phyloP scores from a whole-genome alignment of 2,329 filamentous ascomycete species.

The Phialemonium atrogriseum region DNA sequence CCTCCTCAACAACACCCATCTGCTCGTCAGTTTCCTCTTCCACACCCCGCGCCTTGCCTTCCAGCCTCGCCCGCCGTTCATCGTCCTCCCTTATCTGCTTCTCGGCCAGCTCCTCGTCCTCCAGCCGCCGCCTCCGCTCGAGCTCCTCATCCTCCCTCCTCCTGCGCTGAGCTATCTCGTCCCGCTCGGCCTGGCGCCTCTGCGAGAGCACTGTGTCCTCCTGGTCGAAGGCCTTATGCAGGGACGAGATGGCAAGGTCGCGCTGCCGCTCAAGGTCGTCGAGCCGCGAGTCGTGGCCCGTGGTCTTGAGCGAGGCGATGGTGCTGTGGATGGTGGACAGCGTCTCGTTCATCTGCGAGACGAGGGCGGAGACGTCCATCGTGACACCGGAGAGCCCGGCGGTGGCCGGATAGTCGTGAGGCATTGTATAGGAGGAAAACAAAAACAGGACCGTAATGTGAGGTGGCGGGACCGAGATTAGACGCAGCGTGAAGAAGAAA shows the following conservation, averaged over 20 bases:
- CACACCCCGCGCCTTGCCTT: slow-evolving; percentile 18
- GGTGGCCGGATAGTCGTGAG: too few relatives aligned
- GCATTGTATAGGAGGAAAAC: too few relatives aligned
- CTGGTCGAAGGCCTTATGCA: slow-evolving; percentile 21
- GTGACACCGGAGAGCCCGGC: slow-evolving; percentile 4
- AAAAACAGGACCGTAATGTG: too few relatives aligned
- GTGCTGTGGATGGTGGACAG: slow-evolving; percentile 29
- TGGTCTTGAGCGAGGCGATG: slow-evolving; percentile 22
- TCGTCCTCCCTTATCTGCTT: slow-evolving; percentile 21
- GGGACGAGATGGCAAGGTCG: slow-evolving; percentile 21
- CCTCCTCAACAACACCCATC: slow-evolving; percentile 25
- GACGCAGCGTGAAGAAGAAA: too few relatives aligned
- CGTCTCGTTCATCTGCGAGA: slow-evolving; percentile 33
- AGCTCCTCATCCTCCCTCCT: slow-evolving; percentile 33
- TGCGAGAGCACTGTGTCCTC: slow-evolving; percentile 20
- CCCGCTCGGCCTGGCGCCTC: slow-evolving; percentile 20
- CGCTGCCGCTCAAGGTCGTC: slow-evolving; percentile 30
- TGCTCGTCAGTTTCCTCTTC: slow-evolving; percentile 26
- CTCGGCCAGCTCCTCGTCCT: slow-evolving; percentile 26
- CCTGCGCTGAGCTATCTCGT: slow-evolving; percentile 24
- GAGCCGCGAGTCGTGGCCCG: slow-evolving; percentile 25
- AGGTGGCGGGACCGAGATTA: too few relatives aligned
- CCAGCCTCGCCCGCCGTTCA: slow-evolving; percentile 19
- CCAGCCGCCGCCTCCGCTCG: slow-evolving; percentile 22
- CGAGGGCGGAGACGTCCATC: slow-evolving; percentile 28